Percentiles rank a stretch among this genome's conserved stretches.
Conservation (phyloP, 169 alveolate genomes). For the Eimeria tenella region DNA sequence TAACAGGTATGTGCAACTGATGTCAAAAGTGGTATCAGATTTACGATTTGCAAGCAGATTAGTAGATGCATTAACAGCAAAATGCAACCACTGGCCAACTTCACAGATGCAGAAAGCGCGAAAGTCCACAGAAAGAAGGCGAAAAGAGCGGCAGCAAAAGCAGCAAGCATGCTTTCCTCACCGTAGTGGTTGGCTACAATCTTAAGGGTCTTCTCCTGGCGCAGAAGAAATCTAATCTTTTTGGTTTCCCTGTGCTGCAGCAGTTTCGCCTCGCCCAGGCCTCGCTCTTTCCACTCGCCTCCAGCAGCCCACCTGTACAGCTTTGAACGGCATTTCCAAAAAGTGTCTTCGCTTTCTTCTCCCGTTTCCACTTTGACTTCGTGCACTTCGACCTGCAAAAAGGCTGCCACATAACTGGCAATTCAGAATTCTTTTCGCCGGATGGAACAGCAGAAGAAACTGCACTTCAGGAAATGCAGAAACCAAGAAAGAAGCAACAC, state of each 20-base stretch:
- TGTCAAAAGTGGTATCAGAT: no score
- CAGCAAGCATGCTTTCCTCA: not conserved
- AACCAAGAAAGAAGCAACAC: not conserved
- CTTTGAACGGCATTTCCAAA: constrained; percentile 96
- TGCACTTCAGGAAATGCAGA: not conserved
- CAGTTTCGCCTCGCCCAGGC: constrained; percentile 97
- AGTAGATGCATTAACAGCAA: no score
- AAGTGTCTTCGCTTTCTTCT: constrained; percentile 96
- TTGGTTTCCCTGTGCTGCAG: constrained; percentile 95
- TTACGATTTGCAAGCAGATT: no score
- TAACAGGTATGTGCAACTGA: no score
- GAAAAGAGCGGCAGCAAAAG: no score
- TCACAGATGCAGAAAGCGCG: no score
- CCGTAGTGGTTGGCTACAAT: constrained; percentile 97
- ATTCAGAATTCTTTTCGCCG: no score
- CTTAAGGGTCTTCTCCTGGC: constrained; percentile 98
- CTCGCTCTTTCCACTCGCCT: constrained; percentile 98
- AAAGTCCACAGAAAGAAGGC: no score
- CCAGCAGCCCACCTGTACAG: constrained; percentile 93
- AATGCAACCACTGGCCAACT: no score
- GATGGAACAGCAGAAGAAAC: not conserved
- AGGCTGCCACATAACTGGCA: not conserved
- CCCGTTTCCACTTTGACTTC: constrained; percentile 96
- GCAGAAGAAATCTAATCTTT: constrained; percentile 94
- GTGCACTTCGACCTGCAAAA: constrained; percentile 92